phyloP scores from a whole-genome alignment of 495 filamentous ascomycete genomes.

The Annulohypoxylon nitens region DNA sequence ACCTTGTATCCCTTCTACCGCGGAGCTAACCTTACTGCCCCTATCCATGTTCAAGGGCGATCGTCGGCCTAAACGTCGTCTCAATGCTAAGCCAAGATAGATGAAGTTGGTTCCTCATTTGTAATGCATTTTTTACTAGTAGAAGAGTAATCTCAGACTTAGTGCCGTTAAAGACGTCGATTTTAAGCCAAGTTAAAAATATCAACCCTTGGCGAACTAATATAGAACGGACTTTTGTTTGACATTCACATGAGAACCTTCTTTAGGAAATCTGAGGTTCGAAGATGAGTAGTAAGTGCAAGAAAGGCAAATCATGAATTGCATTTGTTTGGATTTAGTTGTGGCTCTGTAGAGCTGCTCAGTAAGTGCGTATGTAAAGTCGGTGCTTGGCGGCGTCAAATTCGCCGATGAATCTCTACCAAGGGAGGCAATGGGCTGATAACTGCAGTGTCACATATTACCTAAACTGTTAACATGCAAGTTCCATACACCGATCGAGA shows the following conservation, averaged over 20 bases:
- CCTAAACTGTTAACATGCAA: not conserved
- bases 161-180: not conserved
- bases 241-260: not conserved
- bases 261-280: not conserved
- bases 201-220: conserved; percentile 8
- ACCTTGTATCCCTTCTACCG: too few relatives aligned
- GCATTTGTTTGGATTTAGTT: not conserved
- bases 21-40: too few relatives aligned
- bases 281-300: not conserved
- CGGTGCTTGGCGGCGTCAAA: conserved; percentile 6
- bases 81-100: not conserved
- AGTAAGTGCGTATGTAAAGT: not conserved
- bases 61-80: not conserved
- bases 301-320: not conserved
- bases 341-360: not conserved
- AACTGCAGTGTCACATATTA: not conserved
- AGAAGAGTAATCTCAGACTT: not conserved
- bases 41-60: not conserved
- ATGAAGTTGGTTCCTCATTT: not conserved
- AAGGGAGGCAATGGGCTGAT: not conserved
- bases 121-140: not conserved
- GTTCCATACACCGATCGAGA: not conserved
- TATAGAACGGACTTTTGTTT: conserved; percentile 8
- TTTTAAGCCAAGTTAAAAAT: not conserved
- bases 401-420: not conserved